Conservation (phyloP, 129 eudicot species). For the Tagetes patula region DNA sequence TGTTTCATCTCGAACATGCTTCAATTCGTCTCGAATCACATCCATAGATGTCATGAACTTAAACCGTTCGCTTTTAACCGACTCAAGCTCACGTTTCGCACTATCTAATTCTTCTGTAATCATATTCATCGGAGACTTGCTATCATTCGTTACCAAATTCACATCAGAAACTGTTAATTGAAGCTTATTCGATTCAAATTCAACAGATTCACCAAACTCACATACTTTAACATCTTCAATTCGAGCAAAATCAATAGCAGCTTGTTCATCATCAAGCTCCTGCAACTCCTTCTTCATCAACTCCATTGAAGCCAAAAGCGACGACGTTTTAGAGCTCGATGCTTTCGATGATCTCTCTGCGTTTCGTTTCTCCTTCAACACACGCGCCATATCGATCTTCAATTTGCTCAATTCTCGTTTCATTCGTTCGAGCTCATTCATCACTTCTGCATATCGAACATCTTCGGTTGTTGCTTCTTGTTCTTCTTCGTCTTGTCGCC, state of each 20-base stretch:
- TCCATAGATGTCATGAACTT: slow-evolving; percentile 77
- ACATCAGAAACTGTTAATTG: slow-evolving; percentile 48
- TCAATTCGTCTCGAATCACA: slow-evolving; percentile 51
- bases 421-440: slow-evolving; percentile 48
- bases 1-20: slow-evolving; percentile 44
- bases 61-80: slow-evolving; percentile 51
- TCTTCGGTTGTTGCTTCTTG: slow-evolving; percentile 28
- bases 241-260: slow-evolving; percentile 68
- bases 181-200: slow-evolving; percentile 34
- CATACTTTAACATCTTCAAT: slow-evolving; percentile 71
- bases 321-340: slow-evolving; percentile 35
- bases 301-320: slow-evolving; percentile 37
- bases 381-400: slow-evolving; percentile 57
- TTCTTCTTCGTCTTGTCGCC: slow-evolving; percentile 28
- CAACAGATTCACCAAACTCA: slow-evolving; percentile 47
- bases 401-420: slow-evolving; percentile 58
- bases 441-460: slow-evolving; percentile 37
- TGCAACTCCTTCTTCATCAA: slow-evolving; percentile 58
- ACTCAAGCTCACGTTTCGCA: slow-evolving; percentile 53
- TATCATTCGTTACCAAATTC: slow-evolving; percentile 36
- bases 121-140: slow-evolving; percentile 25
- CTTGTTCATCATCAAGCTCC: slow-evolving; percentile 60
- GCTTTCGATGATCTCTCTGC: slow-evolving; percentile 69
- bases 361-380: slow-evolving; percentile 49
- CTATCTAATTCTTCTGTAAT: slow-evolving; percentile 43